These are phyloP conservation scores for Botrytis medusae DNA, from an alignment of 2,329 filamentous ascomycete genomes.

Conservation along the genomic window DNA sequence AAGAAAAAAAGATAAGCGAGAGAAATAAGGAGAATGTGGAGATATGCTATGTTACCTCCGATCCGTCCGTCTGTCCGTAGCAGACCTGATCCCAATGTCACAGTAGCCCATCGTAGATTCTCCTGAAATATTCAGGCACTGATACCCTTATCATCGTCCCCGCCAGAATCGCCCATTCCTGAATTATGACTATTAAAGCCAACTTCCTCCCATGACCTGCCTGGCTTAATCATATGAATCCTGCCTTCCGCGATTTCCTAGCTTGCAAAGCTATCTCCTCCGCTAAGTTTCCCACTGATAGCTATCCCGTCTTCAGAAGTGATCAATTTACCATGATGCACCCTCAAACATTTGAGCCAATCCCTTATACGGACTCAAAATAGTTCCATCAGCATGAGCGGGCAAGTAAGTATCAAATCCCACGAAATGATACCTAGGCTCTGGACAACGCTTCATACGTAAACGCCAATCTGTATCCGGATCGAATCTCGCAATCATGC, in stretches of 20 bases:
- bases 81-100: fast-evolving
- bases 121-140: neutral
- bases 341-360: neutral
- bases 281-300: fast-evolving
- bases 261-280: fast-evolving
- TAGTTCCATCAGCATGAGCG: neutral
- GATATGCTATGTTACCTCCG: neutral
- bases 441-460: neutral
- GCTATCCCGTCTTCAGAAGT: fast-evolving
- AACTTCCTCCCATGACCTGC: neutral
- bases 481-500: neutral
- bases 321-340: neutral
- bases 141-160: neutral
- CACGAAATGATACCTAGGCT: neutral
- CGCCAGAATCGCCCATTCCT: neutral
- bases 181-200: neutral
- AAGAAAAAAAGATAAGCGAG: neutral
- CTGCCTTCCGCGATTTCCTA: neutral
- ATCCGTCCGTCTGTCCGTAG: fast-evolving
- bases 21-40: neutral
- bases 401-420: neutral
- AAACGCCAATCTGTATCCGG: neutral
- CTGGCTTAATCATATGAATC: fast-evolving
- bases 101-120: too few relatives aligned
- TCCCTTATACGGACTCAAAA: neutral